phyloP scores from a whole-genome alignment of 306 rosid genomes.

The Lotus japonicus region DNA sequence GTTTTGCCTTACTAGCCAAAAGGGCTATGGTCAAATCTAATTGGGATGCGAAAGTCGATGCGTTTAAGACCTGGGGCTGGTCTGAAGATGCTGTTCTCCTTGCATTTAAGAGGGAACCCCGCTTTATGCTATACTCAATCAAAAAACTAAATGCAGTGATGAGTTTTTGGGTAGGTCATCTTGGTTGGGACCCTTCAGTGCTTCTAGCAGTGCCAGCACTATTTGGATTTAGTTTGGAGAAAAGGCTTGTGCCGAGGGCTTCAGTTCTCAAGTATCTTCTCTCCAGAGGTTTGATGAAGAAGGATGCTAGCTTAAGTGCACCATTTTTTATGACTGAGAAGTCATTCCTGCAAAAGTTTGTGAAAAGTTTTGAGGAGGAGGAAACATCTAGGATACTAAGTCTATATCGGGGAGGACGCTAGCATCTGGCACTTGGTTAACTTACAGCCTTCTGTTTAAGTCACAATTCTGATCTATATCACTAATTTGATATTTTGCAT shows the following conservation, averaged over 20 bases:
- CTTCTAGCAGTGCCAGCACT: neutral
- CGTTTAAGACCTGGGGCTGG: slow-evolving; percentile 53
- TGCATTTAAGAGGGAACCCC: slow-evolving; percentile 34
- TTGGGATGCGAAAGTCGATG: slow-evolving; percentile 41
- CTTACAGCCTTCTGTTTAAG: neutral
- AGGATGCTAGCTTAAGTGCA: neutral
- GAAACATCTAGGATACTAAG: neutral
- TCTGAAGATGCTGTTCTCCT: slow-evolving; percentile 25
- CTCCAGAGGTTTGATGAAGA: slow-evolving; percentile 32
- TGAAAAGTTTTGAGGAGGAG: slow-evolving; percentile 2
- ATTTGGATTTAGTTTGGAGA: slow-evolving; percentile 33
- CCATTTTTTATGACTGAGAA: neutral
- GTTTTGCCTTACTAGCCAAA: slow-evolving; percentile 19
- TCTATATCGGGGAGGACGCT: neutral
- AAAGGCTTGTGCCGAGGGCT: slow-evolving; percentile 38
- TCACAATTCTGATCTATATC: neutral
- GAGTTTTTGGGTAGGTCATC: slow-evolving; percentile 32
- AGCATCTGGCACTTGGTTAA: neutral
- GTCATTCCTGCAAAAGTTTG: slow-evolving; percentile 23
- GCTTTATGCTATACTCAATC: slow-evolving; percentile 24
- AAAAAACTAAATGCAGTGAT: slow-evolving; percentile 34
- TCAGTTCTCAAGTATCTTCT: slow-evolving; percentile 19
- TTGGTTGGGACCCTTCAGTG: slow-evolving; percentile 28
- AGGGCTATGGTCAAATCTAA: neutral
- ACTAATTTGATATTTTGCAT: neutral